Base-by-base conservation (phyloP, 2,329 filamentous ascomycete species). In the Capronia epimyces region DNA sequence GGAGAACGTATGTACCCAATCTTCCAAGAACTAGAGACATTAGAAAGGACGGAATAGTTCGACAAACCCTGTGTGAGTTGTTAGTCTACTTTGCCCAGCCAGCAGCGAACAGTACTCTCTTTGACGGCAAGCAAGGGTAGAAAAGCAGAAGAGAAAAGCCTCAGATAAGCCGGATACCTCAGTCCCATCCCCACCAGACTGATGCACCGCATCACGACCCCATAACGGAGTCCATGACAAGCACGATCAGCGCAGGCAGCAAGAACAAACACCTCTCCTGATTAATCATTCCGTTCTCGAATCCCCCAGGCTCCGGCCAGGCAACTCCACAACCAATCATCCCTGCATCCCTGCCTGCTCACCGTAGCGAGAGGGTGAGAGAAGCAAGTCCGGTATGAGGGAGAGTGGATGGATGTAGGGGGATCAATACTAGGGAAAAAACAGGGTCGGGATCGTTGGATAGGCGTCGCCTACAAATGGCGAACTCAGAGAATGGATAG, bases 401-500 rank as follows among this genome's bases (percentile, higher is more conserved):
- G 67, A 71, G 68, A 60, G 58, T 49, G 47, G 47, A 44, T 31
- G 31, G 40, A 44, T 5, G 21, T 12, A 42, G 21, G 39, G 25
- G 2, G 9, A 25, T 13, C 13, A 20, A 16, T 37, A 37, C 34
- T 37, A 9, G 25, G 8, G 39, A 1, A n/a, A 42, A 27, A 42
- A 1, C 7, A 15, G 25, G 24, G 7, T 16, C 13, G 31, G 18
- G 22, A 21, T 27, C 20, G 45, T 27, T 29, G 32, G 49, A 49
- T 42, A 29, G 45, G 52, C 50, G 48, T 55, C 52, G 29, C 49
- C 39, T n/a, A 8, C 8, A 43, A 34, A 39, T 7, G 22, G 49
- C 42, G 69, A 69, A 69, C 60, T 79, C 75, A 67, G 79, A 76
- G 77, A 80, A 80, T 79, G 77, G 77, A 80, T 80, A 75, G 74